Evolutionary conservation across 1,284 basidiomycete species (phyloP).

Genomic region (Puccinia coronata): DNA sequence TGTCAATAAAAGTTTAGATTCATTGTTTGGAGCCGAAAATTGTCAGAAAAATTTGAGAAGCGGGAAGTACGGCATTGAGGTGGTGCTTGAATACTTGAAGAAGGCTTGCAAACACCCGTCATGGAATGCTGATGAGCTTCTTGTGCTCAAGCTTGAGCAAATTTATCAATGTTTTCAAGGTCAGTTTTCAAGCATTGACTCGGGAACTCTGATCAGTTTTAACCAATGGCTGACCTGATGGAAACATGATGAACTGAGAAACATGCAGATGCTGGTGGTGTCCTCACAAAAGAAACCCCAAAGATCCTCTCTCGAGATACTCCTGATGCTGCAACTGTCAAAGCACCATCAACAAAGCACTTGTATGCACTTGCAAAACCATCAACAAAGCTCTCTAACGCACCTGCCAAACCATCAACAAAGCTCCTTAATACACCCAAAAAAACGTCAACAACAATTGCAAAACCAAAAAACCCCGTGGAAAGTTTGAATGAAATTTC

Average conservation of each 20-base stretch:
- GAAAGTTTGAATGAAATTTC: not conserved
- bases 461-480: not conserved
- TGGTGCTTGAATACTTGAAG: slow-evolving; percentile 13
- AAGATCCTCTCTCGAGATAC: too few relatives aligned
- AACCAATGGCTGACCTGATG: too few relatives aligned
- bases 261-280: slow-evolving; percentile 3
- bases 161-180: slow-evolving; percentile 5
- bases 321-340: too few relatives aligned
- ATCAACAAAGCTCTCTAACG: not conserved
- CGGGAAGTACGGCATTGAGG: slow-evolving; percentile 8
- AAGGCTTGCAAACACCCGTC: slow-evolving; percentile 12
- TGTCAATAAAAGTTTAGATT: slow-evolving; percentile 13
- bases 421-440: too few relatives aligned
- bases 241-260: too few relatives aligned
- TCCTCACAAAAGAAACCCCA: not conserved
- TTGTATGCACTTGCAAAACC: too few relatives aligned
- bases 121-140: slow-evolving; percentile 22
- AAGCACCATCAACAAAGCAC: not conserved
- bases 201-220: too few relatives aligned
- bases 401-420: too few relatives aligned
- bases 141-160: not conserved
- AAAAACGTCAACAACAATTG: too few relatives aligned
- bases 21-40: slow-evolving; percentile 23
- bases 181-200: not conserved
- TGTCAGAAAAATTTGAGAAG: not conserved